Percentiles rank a stretch among this genome's conserved stretches.
phyloP scores from a whole-genome alignment of 2,329 filamentous ascomycete species.

The Neofusicoccum laricinum region DNA sequence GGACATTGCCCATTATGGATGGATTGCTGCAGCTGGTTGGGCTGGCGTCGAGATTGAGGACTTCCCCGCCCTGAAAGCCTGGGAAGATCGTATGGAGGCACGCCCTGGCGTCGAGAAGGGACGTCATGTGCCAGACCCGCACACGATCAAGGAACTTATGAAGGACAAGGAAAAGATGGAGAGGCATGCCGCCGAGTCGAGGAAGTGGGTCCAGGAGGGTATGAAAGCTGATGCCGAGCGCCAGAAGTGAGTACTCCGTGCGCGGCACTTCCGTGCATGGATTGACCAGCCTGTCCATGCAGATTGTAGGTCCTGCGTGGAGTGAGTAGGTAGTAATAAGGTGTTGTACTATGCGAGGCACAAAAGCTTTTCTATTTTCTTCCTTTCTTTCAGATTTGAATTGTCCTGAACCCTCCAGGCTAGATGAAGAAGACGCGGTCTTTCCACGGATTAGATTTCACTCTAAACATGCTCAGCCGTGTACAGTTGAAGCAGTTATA shows the following conservation, averaged over 20 bases:
- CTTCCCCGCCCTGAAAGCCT: slow-evolving; percentile 73
- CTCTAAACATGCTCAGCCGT: too few relatives aligned
- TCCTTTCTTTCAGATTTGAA: too few relatives aligned
- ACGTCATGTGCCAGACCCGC: slow-evolving; percentile 64
- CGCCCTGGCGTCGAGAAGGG: slow-evolving; percentile 74
- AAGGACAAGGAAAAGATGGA: slow-evolving; percentile 59
- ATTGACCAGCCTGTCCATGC: neutral
- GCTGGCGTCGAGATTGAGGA: slow-evolving; percentile 67
- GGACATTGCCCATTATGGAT: slow-evolving; percentile 78
- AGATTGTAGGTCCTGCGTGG: neutral
- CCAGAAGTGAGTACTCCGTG: slow-evolving; percentile 17
- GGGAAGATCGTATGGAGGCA: slow-evolving; percentile 69
- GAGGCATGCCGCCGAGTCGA: slow-evolving; percentile 51
- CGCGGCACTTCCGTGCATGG: neutral
- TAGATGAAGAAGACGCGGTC: too few relatives aligned
- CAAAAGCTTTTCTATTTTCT: too few relatives aligned
- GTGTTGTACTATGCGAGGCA: too few relatives aligned
- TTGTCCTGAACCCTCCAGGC: too few relatives aligned
- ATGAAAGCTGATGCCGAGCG: slow-evolving; percentile 67
- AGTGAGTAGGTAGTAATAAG: too few relatives aligned
- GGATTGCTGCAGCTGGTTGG: slow-evolving; percentile 63
- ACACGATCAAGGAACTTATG: slow-evolving; percentile 60
- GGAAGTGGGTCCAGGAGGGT: slow-evolving; percentile 64
- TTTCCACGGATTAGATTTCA: too few relatives aligned
- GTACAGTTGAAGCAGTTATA: too few relatives aligned